Conservation (phyloP, 768 basidiomycete genomes). For the Suillus placidus region DNA sequence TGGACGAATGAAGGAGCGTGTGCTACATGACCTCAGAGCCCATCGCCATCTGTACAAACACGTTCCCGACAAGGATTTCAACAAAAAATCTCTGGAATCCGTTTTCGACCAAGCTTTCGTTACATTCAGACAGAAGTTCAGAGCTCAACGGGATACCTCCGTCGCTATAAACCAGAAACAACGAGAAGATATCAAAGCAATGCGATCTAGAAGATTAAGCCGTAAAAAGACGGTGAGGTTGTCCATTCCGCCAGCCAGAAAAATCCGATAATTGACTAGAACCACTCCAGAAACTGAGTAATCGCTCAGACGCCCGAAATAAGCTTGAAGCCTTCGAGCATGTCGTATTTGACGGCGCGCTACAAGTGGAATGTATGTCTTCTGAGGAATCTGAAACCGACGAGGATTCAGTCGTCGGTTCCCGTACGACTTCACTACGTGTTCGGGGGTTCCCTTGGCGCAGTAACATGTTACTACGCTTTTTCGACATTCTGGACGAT, state of each 20-base stretch:
- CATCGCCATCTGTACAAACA: slow-evolving; percentile 61
- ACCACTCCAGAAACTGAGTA: slow-evolving; percentile 61
- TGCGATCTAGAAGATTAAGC: slow-evolving; percentile 58
- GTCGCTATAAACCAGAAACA: slow-evolving; percentile 47
- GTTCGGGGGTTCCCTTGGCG: slow-evolving; percentile 69
- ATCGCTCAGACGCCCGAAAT: slow-evolving; percentile 62
- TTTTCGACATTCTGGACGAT: slow-evolving; percentile 64
- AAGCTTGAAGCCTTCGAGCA: slow-evolving; percentile 58
- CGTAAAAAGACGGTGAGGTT: slow-evolving; percentile 63
- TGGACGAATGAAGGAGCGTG: slow-evolving; percentile 65
- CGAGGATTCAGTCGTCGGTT: slow-evolving; percentile 30
- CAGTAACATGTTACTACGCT: slow-evolving; percentile 61
- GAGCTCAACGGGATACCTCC: slow-evolving; percentile 53
- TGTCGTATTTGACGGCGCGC: slow-evolving; percentile 66
- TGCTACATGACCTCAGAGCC: slow-evolving; percentile 61
- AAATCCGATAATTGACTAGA: slow-evolving; percentile 1
- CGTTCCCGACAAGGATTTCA: slow-evolving; percentile 67
- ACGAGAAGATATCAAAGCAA: slow-evolving; percentile 64
- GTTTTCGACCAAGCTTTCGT: slow-evolving; percentile 74
- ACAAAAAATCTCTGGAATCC: slow-evolving; percentile 58
- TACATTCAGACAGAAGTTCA: slow-evolving; percentile 70
- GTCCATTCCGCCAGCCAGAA: slow-evolving; percentile 1
- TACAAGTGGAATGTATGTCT: slow-evolving; percentile 79
- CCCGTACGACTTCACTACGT: slow-evolving; percentile 43
- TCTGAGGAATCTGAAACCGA: slow-evolving; percentile 75